Base-by-base conservation (phyloP, 306 rosid species). In the Castanopsis chinensis region DNA sequence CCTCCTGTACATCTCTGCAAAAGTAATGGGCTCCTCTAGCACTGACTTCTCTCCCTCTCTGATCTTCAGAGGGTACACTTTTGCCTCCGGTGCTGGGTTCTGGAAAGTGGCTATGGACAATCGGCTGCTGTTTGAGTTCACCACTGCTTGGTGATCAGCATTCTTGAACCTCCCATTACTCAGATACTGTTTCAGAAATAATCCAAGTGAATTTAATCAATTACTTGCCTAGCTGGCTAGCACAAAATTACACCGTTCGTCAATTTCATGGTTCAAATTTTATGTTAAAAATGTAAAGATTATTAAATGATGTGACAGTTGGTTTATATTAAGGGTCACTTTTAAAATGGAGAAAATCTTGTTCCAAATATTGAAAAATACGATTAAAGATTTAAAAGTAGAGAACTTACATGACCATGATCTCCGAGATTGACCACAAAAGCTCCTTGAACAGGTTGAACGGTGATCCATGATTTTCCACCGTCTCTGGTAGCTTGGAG, bases 121-220 rank as follows among this genome's bases (percentile, higher is more conserved):
- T 32, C 99, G 85, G 72, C 92, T 91, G 8, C 27, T 12, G 81
- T 91, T 85, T 0, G 97, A 91, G 89, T 95, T 95, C 85, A 95
- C 99, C 76, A 93, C 99, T 20, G 98, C 99, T 75, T 88, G 94
- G 58, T 95, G 99, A 69, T 95, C 98, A 9, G 97, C 99, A 21
- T 88, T 95, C 88, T 86, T 95, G 87, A 95, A 95, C 85, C 97
- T 90, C 72, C 99, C 98, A 61, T 95, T 93, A 67, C 99, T 91
- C 71, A 95, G 77, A 86, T 14, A 90, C 99, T 92, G 77, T 85
- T 21, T 19, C 60, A 21, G 37, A 51, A 11, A 28, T 12, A 37
- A 7, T 10, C 59, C 13, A 67, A 12, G 35, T 28, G 5, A 25
- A n/a, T 33, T 65, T 20, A 25, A 35, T 54, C 35, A n/a, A 12